Evolutionary conservation across 441 rosid genomes (phyloP).

Genomic region (Flueggea neowawraea): DNA sequence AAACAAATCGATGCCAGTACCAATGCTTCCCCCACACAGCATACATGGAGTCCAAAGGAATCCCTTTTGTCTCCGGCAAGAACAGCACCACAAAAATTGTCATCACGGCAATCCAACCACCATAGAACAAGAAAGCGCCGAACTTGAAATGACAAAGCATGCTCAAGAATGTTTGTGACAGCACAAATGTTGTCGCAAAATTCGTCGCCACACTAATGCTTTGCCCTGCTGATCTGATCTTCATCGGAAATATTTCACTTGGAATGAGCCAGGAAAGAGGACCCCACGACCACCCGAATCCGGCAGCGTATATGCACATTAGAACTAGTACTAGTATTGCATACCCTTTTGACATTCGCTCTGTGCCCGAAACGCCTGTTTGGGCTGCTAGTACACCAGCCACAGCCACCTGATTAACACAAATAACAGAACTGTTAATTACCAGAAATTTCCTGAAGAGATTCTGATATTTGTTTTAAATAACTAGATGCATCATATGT

Average conservation of each 20-base stretch:
- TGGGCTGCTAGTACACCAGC: slow-evolving; percentile 43
- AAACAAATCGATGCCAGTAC: no score
- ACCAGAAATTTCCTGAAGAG: no score
- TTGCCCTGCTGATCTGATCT: slow-evolving; percentile 71
- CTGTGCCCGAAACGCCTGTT: slow-evolving; percentile 26
- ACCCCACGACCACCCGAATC: slow-evolving; percentile 96
- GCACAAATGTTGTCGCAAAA: slow-evolving; percentile 59
- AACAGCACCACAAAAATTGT: slow-evolving; percentile 10
- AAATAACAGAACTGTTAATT: no score
- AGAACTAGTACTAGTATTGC: slow-evolving; percentile 46
- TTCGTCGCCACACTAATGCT: slow-evolving; percentile 70
- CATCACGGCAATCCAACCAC: slow-evolving; percentile 7
- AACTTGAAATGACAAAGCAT: slow-evolving; percentile 14
- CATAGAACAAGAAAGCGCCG: slow-evolving; percentile 11
- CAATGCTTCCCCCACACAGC: slow-evolving; percentile 13
- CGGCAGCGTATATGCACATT: slow-evolving; percentile 73
- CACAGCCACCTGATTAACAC: slow-evolving; percentile 59
- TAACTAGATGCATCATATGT: neutral
- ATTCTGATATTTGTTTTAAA: no score
- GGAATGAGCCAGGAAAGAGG: slow-evolving; percentile 80
- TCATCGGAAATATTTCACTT: slow-evolving; percentile 80
- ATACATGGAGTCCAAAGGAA: slow-evolving; percentile 12
- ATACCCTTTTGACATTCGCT: slow-evolving; percentile 39
- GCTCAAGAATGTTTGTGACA: slow-evolving; percentile 69
- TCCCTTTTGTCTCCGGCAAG: slow-evolving; percentile 17